A percentile compares a stretch with the other conserved stretches of the same genome.
Evolutionary conservation across 1,284 basidiomycete species (phyloP).

Genomic region (Wallemia ichthyophaga): DNA sequence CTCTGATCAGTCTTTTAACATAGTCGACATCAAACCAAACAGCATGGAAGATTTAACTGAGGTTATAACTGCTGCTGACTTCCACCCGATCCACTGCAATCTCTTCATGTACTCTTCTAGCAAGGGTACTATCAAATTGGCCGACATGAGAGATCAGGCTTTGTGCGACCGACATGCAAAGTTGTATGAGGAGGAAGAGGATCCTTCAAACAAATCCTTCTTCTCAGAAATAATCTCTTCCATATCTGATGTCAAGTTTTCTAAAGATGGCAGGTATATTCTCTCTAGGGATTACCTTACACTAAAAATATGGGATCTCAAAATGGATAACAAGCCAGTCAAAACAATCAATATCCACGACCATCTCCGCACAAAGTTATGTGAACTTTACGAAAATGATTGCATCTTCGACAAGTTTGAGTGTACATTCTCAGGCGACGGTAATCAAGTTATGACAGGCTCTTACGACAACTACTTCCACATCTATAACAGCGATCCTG

Average conservation of each 20-base stretch:
- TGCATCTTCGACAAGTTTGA: constrained; percentile 99
- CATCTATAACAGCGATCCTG: constrained; percentile 77
- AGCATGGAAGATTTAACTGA: constrained; percentile 99
- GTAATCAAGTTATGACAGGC: constrained; percentile 81
- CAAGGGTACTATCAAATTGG: constrained; percentile 97
- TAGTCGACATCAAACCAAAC: constrained; percentile 97
- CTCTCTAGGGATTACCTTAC: constrained; percentile 90
- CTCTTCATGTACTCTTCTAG: constrained; percentile 99
- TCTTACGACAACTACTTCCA: constrained; percentile 99
- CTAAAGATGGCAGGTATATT: constrained; percentile 85
- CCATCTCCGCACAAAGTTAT: constrained; percentile 84
- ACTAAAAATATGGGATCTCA: constrained; percentile 97
- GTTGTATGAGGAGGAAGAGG: constrained; percentile 95
- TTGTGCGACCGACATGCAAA: constrained; percentile 90
- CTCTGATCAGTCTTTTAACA: constrained; percentile 99
- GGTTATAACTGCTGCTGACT: constrained; percentile 96
- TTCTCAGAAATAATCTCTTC: constrained; percentile 99
- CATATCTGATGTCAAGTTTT: constrained; percentile 98
- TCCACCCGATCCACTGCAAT: constrained; percentile 93
- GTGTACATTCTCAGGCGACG: constrained; percentile 81
- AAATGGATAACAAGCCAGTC: constrained; percentile 88
- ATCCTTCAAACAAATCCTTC: constrained; percentile 87
- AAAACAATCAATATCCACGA: constrained; percentile 98
- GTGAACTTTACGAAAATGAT: constrained; percentile 97
- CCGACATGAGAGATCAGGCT: constrained; percentile 98